Base-by-base conservation (phyloP, 1,284 basidiomycete genomes). In the Cryptococcus maquisensis region DNA sequence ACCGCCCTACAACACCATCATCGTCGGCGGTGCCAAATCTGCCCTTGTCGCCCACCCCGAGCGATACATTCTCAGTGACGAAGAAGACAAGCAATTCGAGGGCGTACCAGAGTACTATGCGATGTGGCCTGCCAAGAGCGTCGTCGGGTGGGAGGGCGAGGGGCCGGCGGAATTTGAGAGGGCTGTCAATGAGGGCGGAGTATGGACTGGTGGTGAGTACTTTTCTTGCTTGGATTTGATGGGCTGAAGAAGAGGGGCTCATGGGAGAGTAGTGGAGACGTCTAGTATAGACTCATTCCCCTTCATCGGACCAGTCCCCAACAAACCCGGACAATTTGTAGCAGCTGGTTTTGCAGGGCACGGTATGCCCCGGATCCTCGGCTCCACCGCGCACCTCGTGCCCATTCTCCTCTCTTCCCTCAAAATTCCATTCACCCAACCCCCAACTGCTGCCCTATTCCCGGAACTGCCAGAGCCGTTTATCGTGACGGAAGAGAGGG, bases 321-420 rank as follows among this genome's bases (percentile, higher is more conserved):
- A 42, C 7, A 41, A 53, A 16, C 28, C 50, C 12, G 61, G 57
- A 21, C 58, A 63, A 7, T 66, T 55, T 44, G 48, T 66, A 10
- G 54, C 57, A 10, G 62, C 62, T 13, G 62, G 58, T 2, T 66
- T 59, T 35, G 18, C 55, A 13, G 63, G 64, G 8, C 64, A 64
- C 44, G 64, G 61, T 60, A 66, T 64, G 62, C 62, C 64, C 8
- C 56, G 64, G 1, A 66, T 66, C 47, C 55, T 66, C 16, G 49
- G 57, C 13, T 59, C 57, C 13, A 59, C 62, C 4, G 60, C 60
- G 5, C 55, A 60, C 41, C 26, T 61, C 32, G 56, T 47, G 2
- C 58, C 58, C 3, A 35, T 52, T 4, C 40, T 66, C 7, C 51
- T 66, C 15, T 41, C 46, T 0, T 24, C n/a, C 8, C 51, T 66